Evolutionary conservation across 192 early-diverging fungal species (phyloP).

Genomic region (Tieghemiomyces parasiticus): DNA sequence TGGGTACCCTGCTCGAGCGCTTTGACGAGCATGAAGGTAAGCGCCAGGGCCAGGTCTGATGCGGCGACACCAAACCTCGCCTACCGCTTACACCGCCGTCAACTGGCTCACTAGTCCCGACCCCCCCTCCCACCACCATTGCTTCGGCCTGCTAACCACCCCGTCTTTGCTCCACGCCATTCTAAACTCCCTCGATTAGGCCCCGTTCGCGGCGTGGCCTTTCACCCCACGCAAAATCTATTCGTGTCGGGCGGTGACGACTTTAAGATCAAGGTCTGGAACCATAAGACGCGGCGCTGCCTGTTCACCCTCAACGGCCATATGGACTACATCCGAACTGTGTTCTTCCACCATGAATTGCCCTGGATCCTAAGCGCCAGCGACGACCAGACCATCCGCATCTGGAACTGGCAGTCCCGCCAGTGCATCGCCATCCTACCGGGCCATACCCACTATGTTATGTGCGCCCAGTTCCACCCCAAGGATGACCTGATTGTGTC

Average conservation of each 20-base stretch:
- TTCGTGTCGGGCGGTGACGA: slow-evolving; percentile 99
- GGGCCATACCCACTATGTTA: slow-evolving; percentile 98
- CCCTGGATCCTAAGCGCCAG: slow-evolving; percentile 96
- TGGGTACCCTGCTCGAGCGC: slow-evolving; percentile 93
- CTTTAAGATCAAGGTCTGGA: slow-evolving; percentile 99
- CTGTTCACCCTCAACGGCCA: slow-evolving; percentile 95
- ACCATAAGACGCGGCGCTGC: slow-evolving; percentile 93
- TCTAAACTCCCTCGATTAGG: too few species aligned
- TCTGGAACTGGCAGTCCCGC: slow-evolving; percentile 99
- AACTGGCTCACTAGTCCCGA: too few species aligned
- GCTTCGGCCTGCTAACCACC: too few species aligned
- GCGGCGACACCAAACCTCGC: background rate
- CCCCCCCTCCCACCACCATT: too few species aligned
- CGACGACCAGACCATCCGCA: slow-evolving; percentile 98
- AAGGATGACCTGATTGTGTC: slow-evolving; percentile 95
- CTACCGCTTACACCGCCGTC: background rate
- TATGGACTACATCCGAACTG: slow-evolving; percentile 94
- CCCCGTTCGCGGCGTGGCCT: slow-evolving; percentile 90
- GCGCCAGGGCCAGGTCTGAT: background rate
- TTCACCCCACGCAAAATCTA: slow-evolving; percentile 89
- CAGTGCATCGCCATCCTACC: slow-evolving; percentile 95
- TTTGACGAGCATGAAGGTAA: slow-evolving; percentile 99
- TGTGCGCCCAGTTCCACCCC: slow-evolving; percentile 97
- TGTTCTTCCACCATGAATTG: slow-evolving; percentile 92
- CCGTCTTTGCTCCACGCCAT: too few species aligned